Percentiles rank a stretch among this genome's conserved stretches.
phyloP scores from a whole-genome alignment of 192 early-diverging fungal genomes.

The Kickxella alabastrina region DNA sequence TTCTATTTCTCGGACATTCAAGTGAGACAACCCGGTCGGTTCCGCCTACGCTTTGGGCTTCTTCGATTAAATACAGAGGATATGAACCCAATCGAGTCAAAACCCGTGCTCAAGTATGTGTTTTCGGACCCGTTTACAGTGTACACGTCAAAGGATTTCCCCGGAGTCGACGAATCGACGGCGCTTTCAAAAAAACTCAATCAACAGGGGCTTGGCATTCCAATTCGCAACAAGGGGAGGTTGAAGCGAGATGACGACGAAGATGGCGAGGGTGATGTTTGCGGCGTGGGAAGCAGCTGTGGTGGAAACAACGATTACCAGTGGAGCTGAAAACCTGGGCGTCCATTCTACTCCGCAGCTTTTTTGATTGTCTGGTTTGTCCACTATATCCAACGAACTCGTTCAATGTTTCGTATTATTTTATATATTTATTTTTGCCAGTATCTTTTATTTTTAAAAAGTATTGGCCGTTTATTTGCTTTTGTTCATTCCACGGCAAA shows the following conservation, averaged over 20 bases:
- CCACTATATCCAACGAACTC: too few relatives aligned
- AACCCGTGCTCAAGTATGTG: conserved; percentile 4
- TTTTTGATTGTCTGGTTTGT: too few relatives aligned
- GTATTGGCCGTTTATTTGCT: too few relatives aligned
- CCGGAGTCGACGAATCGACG: conserved; percentile 38
- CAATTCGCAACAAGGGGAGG: conserved; percentile 39
- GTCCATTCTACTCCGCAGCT: too few relatives aligned
- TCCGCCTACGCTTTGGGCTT: conserved; percentile 32
- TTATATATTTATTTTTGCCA: too few relatives aligned
- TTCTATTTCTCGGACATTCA: conserved; percentile 42
- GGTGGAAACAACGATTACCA: conserved; percentile 7
- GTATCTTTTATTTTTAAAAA: too few relatives aligned
- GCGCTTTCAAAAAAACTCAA: conserved; percentile 24
- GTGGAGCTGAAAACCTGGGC: too few relatives aligned
- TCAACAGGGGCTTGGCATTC: conserved; percentile 27
- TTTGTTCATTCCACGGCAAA: too few relatives aligned
- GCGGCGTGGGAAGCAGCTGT: not conserved
- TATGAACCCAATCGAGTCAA: conserved; percentile 1
- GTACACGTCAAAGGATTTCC: conserved; percentile 34
- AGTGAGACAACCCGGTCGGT: conserved; percentile 23
- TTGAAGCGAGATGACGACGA: conserved; percentile 17
- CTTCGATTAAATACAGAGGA: conserved; percentile 15
- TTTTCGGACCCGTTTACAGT: conserved; percentile 29
- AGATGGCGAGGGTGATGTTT: too few relatives aligned
- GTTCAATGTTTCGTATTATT: too few relatives aligned